A percentile compares a stretch with the other conserved stretches of the same genome.
Evolutionary conservation across 73 alveolate genomes (phyloP).

Genomic region (Stentor roeselii): DNA sequence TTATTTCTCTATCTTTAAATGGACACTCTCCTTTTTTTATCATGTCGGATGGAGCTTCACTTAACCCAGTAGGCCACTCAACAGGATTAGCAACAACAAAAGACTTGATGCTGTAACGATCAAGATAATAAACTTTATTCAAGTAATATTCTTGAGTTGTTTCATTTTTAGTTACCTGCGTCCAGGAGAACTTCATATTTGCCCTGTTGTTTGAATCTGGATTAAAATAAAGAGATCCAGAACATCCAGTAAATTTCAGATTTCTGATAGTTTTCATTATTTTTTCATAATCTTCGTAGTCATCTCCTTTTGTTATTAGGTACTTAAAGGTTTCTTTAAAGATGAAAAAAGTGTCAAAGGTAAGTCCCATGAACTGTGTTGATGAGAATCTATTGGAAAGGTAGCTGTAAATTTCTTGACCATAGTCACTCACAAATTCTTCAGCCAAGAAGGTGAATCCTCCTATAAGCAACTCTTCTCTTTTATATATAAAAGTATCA

Average conservation of each 20-base stretch:
- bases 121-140: not conserved
- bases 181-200: not conserved
- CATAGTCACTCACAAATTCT: not conserved
- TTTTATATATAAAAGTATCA: not conserved
- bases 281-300: not conserved
- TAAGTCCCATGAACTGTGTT: not conserved
- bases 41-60: not conserved
- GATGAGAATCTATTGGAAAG: not conserved
- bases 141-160: too few species aligned
- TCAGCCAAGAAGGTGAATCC: not conserved
- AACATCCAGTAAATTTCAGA: not conserved
- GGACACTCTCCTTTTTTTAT: not conserved
- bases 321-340: not conserved
- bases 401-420: not conserved
- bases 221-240: not conserved
- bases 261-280: not conserved
- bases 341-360: not conserved
- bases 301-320: not conserved
- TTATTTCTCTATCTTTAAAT: not conserved
- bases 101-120: too few species aligned
- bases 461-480: not conserved
- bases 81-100: too few species aligned
- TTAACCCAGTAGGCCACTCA: not conserved
- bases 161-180: not conserved
- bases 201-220: not conserved